phyloP scores from a whole-genome alignment of 441 rosid genomes.

The Croton laevigatus region DNA sequence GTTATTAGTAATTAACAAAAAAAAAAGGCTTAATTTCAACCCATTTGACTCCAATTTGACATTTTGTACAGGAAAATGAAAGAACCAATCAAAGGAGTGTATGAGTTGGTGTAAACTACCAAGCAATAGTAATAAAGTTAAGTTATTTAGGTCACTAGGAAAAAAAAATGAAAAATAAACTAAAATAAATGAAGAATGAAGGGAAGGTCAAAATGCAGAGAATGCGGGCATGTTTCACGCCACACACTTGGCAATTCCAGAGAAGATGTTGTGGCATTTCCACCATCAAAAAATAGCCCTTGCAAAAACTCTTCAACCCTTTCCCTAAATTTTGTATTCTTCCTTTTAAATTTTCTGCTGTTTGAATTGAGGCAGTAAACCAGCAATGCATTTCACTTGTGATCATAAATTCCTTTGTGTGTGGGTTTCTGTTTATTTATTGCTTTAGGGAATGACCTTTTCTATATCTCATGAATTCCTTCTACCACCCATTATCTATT shows the following conservation, averaged over 20 bases:
- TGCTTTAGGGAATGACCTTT: neutral
- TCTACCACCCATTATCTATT: neutral
- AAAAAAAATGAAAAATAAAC: too few relatives aligned
- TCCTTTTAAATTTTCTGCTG: neutral
- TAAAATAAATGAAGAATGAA: too few relatives aligned
- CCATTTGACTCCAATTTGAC: too few relatives aligned
- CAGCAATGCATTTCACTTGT: neutral
- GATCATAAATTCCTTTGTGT: neutral
- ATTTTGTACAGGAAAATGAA: too few relatives aligned
- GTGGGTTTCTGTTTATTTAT: neutral
- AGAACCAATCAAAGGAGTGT: too few relatives aligned
- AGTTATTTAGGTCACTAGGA: too few relatives aligned
- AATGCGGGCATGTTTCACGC: neutral
- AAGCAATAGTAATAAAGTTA: too few relatives aligned
- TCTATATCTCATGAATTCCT: neutral
- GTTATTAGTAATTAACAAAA: too few relatives aligned
- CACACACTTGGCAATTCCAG: neutral
- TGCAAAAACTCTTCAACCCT: neutral
- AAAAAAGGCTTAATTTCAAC: too few relatives aligned
- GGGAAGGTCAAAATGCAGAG: neutral
- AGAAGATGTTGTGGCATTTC: neutral
- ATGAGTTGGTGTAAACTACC: too few relatives aligned
- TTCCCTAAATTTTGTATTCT: neutral
- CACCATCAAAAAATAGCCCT: neutral
- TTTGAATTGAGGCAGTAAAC: neutral